Base-by-base conservation (phyloP, 768 basidiomycete genomes). In the Inosperma sp. region DNA sequence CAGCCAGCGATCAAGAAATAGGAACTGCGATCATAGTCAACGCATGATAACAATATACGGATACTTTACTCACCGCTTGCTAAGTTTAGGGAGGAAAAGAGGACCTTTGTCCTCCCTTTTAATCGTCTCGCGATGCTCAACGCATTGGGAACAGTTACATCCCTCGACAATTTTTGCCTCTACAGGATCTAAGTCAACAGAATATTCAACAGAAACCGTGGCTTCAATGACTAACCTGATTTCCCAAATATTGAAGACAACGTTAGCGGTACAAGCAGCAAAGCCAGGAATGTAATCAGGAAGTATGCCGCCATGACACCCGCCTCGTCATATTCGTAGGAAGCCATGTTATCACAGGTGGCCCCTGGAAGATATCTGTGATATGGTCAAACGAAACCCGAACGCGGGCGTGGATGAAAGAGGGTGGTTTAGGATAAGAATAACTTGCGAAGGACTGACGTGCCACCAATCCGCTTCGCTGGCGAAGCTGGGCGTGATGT, bases 271-370 rank as follows among this genome's bases (percentile, higher is more conserved):
- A 91, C 66, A 52, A 98, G 82, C 36, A 92, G 62, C 58, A 97
- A 77, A 49, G 84, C 82, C 57, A 97, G 83, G 65, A 96, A 84
- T 7, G 93, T 91, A 49, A 98, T 81, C 53, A 93, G 69, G 69
- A 97, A 97, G 72, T 93, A 97, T 30, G 83, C 78, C 61, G 88
- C 88, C 86, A 92, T 86, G 56, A 81, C 82, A 56, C 90, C 89
- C 40, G 79, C 78, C 73, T 91, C 88, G 68, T 92, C 89, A 66
- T 92, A 92, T 69, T 83, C 77, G 71, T 91, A 90, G 57, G 84
- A 80, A 58, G 85, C 86, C 88, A 89, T 86, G 58, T 56, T 59
- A 62, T 62, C 59, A 31, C n/a, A n/a, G n/a, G n/a, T n/a, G n/a
- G n/a, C n/a, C n/a, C n/a, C n/a, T n/a, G n/a, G n/a, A n/a, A n/a